A percentile compares a stretch with the other conserved stretches of the same genome.
Conservation (phyloP, 2,329 filamentous ascomycete genomes). For the Venturia pyrina region DNA sequence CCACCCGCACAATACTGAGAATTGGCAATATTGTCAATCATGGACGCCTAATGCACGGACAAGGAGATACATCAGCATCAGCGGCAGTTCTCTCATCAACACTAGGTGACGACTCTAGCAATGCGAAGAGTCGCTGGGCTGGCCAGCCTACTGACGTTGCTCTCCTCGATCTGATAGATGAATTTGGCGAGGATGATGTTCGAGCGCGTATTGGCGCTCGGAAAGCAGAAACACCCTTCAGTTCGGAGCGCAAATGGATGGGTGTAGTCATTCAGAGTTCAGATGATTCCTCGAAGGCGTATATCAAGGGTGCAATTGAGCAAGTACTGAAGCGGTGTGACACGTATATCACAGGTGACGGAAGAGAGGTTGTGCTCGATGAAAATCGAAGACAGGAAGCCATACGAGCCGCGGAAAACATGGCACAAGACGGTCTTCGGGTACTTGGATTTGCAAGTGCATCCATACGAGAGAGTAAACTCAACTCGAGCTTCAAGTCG, state of each 20-base stretch:
- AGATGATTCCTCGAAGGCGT: slow-evolving; percentile 52
- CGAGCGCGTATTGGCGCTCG: slow-evolving; percentile 77
- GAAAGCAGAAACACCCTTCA: slow-evolving; percentile 83
- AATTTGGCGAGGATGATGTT: slow-evolving; percentile 83
- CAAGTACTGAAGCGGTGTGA: slow-evolving; percentile 78
- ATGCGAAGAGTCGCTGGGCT: slow-evolving; percentile 78
- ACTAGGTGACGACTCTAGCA: slow-evolving; percentile 50
- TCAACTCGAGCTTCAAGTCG: not conserved
- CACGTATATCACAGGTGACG: slow-evolving; percentile 78
- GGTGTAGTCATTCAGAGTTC: slow-evolving; percentile 63
- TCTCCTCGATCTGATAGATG: slow-evolving; percentile 87
- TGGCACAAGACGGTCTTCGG: slow-evolving; percentile 81
- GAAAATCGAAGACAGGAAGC: slow-evolving; percentile 64
- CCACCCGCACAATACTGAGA: slow-evolving; percentile 70
- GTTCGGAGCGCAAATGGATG: slow-evolving; percentile 98
- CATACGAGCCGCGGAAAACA: slow-evolving; percentile 66
- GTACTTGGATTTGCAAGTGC: slow-evolving; percentile 93
- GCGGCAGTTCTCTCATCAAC: slow-evolving; percentile 82
- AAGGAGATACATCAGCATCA: slow-evolving; percentile 58
- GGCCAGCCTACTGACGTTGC: slow-evolving; percentile 96
- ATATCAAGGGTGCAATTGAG: slow-evolving; percentile 92
- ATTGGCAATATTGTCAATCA: slow-evolving; percentile 98
- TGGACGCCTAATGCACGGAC: slow-evolving; percentile 60
- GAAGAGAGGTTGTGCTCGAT: slow-evolving; percentile 78
- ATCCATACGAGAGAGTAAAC: slow-evolving; percentile 31